These are phyloP conservation scores for Cercospora sesami DNA, from an alignment of 2,329 filamentous ascomycete genomes.

Conservation along the genomic window DNA sequence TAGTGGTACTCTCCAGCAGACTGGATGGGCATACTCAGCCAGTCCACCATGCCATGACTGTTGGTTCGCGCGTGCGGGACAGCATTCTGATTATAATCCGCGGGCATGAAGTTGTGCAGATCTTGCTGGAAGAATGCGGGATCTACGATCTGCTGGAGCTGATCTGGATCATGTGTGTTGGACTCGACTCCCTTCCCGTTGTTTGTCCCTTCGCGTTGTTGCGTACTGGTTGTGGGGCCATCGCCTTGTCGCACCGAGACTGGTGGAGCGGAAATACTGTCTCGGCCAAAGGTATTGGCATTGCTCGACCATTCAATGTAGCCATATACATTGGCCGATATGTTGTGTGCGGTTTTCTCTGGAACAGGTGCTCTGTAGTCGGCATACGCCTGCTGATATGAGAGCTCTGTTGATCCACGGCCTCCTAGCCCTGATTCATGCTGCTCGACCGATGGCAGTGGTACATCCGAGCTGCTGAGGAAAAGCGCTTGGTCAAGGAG, in stretches of 20 bases:
- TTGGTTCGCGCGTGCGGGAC: background rate
- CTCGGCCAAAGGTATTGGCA: background rate
- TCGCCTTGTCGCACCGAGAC: background rate
- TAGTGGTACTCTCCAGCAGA: background rate
- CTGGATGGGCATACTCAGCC: background rate
- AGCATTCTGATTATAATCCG: background rate
- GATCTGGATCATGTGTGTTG: slow-evolving; percentile 3
- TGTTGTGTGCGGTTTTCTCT: background rate
- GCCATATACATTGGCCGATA: background rate
- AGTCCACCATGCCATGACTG: background rate
- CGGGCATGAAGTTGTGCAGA: background rate
- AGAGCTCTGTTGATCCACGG: background rate
- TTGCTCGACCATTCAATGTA: background rate
- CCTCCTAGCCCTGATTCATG: background rate
- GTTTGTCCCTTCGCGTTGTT: background rate
- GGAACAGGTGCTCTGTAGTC: background rate
- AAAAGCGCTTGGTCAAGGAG: slow-evolving; percentile 4
- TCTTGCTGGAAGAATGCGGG: slow-evolving; percentile 1
- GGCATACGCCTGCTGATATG: background rate
- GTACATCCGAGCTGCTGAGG: slow-evolving; percentile 1
- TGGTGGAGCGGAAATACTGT: background rate
- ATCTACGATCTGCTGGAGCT: background rate
- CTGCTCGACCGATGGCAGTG: slow-evolving; percentile 11
- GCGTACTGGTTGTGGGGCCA: background rate
- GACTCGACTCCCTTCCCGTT: background rate